A percentile compares a stretch with the other conserved stretches of the same genome.
phyloP scores from a whole-genome alignment of 2,329 filamentous ascomycete genomes.

The Neocucurbitaria cava region DNA sequence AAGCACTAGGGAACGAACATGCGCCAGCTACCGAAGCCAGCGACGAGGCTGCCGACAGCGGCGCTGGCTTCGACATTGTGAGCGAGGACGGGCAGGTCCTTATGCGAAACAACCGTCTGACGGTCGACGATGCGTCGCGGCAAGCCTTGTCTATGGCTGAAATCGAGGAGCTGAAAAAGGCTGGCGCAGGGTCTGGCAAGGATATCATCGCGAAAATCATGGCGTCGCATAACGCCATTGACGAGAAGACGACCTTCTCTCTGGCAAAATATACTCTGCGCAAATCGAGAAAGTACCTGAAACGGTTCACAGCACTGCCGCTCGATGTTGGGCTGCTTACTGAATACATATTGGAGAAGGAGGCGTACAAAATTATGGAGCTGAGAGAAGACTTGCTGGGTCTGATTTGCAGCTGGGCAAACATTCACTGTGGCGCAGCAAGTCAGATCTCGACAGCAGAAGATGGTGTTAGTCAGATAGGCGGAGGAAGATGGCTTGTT shows the following conservation, averaged over 20 bases:
- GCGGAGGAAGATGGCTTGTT: conserved; percentile 74
- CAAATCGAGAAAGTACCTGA: conserved; percentile 92
- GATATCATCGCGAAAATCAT: conserved; percentile 94
- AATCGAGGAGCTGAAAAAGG: conserved; percentile 74
- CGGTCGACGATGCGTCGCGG: conserved; percentile 67
- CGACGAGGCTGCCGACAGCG: conserved; percentile 44
- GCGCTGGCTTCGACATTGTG: conserved; percentile 54
- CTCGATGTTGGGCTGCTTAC: conserved; percentile 79
- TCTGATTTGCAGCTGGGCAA: conserved; percentile 85
- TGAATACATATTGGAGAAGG: conserved; percentile 82
- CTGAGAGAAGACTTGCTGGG: conserved; percentile 83
- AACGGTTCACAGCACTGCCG: conserved; percentile 83
- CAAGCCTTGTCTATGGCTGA: conserved; percentile 78
- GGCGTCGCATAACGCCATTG: conserved; percentile 84
- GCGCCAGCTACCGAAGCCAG: conserved; percentile 47
- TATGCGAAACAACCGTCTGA: conserved; percentile 69
- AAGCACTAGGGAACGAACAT: conserved; percentile 67
- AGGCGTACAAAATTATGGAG: conserved; percentile 82
- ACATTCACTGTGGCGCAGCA: conserved; percentile 77
- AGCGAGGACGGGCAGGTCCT: conserved; percentile 57
- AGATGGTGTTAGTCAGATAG: conserved; percentile 46
- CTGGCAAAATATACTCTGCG: conserved; percentile 94
- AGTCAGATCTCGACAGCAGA: conserved; percentile 35
- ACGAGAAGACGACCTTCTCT: conserved; percentile 93
- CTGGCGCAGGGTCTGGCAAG: conserved; percentile 79